Base-by-base conservation (phyloP, 352 stramenopile genomes). In the Thalassiosira delicatula region DNA sequence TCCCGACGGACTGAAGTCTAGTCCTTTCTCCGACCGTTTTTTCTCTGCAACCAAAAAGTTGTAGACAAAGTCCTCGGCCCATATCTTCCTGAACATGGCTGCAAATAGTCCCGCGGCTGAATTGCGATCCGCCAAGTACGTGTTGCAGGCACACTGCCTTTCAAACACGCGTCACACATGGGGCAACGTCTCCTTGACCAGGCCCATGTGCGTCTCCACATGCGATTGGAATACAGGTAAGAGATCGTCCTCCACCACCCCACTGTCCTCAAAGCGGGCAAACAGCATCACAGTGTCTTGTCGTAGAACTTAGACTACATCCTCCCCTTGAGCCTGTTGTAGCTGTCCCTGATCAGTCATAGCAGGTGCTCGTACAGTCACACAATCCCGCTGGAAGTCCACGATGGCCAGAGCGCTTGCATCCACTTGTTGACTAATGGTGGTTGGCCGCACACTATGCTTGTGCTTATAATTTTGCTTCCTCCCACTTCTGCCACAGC, bases 231-330 rank as follows among this genome's bases (percentile, higher is more conserved):
- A 95, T 12, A 88, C 89, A 23, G 91, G 89, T 19, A 90, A 84
- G 0, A 95, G 70, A 66, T 93, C 85, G 0, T 88, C 46, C 0
- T 81, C 37, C 0, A 95, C 83, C 60, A 92, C 71, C 1, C 80
- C 70, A 19, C 86, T 81, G 35, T 92, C 85, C 54, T 93, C 89
- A 74, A 94, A 95, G 65, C 91, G 67, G 9, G 86, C 84, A 82
- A 94, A 95, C 0, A 95, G 44, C 88, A 94, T 93, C 73, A 93
- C 76, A 92, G 83, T 46, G 87, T 93, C 72, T 95, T 89, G 73
- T 95, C 91, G 67, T 95, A 95, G 62, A 93, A 95, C 60, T 90
- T 92, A 30, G 83, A 88, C 40, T 79, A 91, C 88, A 95, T 93
- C 46, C 78, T 70, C 11, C 89, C 89, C 59, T 92, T 89, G 12